These are phyloP conservation scores for Globisporangium paroecandrum DNA, from an alignment of 352 stramenopile species.

Conservation along the genomic window DNA sequence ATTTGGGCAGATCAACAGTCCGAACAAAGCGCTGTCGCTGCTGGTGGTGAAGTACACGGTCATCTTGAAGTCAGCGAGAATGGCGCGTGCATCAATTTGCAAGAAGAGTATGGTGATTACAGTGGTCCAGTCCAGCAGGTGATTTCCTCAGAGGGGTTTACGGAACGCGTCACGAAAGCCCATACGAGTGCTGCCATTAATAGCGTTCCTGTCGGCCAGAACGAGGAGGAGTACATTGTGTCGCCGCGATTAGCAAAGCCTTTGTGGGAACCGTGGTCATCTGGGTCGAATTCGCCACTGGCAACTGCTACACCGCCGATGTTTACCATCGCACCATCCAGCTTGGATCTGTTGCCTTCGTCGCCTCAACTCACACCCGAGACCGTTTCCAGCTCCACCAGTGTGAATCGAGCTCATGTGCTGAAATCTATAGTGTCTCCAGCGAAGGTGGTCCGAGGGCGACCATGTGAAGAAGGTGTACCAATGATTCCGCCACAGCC, in stretches of 20 bases:
- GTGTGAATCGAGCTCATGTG: conserved; percentile 10
- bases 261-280: conserved; percentile 48
- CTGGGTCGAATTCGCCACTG: conserved; percentile 31
- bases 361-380: background rate
- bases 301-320: conserved; percentile 32
- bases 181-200: no score
- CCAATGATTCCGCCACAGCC: background rate
- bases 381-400: background rate
- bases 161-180: no score
- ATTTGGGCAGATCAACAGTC: background rate
- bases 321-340: conserved; percentile 15
- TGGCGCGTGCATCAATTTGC: background rate
- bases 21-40: background rate
- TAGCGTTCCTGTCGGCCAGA: no score
- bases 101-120: no score
- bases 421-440: conserved; percentile 17
- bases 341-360: conserved; percentile 6
- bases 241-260: conserved; percentile 32
- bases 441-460: background rate
- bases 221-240: conserved; percentile 12
- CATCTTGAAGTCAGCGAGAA: background rate
- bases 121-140: no score
- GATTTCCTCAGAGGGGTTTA: no score
- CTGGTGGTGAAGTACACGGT: background rate
- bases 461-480: background rate